Percentiles rank a stretch among this genome's conserved stretches.
Conservation (phyloP, 2,329 filamentous ascomycete species). For the Stachybotrys elegans region DNA sequence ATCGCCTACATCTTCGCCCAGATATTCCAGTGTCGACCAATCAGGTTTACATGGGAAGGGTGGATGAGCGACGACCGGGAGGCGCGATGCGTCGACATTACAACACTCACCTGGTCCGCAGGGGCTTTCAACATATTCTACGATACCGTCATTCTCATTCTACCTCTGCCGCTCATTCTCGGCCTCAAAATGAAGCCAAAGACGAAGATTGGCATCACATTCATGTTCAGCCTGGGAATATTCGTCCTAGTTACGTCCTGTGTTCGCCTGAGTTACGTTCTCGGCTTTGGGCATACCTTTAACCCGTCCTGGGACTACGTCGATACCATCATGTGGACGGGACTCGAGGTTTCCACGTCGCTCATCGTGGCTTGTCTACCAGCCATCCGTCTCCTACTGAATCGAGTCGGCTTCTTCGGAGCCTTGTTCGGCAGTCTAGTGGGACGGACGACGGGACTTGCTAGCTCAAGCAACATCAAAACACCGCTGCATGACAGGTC, state of each 20-base stretch:
- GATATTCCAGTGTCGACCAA: slow-evolving; percentile 35
- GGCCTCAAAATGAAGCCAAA: slow-evolving; percentile 31
- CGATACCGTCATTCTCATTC: slow-evolving; percentile 36
- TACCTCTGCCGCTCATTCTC: slow-evolving; percentile 36
- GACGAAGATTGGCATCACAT: slow-evolving; percentile 36
- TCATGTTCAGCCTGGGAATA: slow-evolving; percentile 39
- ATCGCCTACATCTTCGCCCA: slow-evolving; percentile 28
- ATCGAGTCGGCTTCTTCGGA: slow-evolving; percentile 6
- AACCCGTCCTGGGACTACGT: slow-evolving; percentile 38
- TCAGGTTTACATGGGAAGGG: slow-evolving; percentile 28
- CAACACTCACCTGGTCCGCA: slow-evolving; percentile 33
- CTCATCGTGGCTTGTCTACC: slow-evolving; percentile 36
- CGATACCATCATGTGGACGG: slow-evolving; percentile 36
- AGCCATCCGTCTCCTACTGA: slow-evolving; percentile 27
- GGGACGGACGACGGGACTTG: too few species aligned
- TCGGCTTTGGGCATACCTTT: slow-evolving; percentile 23
- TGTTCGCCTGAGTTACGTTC: slow-evolving; percentile 28
- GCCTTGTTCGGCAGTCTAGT: background rate
- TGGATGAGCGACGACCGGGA: slow-evolving; percentile 12
- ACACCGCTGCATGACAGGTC: too few species aligned
- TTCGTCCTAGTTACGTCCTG: slow-evolving; percentile 32
- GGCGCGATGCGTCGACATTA: slow-evolving; percentile 13
- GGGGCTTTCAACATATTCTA: slow-evolving; percentile 40
- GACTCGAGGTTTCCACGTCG: slow-evolving; percentile 34
- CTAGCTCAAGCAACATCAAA: too few species aligned